Evolutionary conservation across 176 grass and related monocot genomes (phyloP).

Genomic region (Rhynchospora pubera): DNA sequence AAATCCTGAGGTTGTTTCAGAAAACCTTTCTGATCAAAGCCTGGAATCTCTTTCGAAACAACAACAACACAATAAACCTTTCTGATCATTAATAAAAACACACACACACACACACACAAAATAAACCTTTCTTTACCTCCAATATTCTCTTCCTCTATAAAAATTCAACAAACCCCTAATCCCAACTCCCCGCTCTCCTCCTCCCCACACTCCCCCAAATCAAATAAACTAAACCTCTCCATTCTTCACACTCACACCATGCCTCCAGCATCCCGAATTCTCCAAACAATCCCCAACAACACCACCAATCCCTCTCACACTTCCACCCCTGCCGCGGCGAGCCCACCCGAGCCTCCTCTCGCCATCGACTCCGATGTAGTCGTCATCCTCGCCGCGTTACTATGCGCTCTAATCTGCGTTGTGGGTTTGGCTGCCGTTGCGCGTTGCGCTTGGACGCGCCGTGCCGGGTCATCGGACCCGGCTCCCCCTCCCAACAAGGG

Average conservation of each 20-base stretch:
- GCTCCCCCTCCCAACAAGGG: slow-evolving; percentile 33
- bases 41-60: background rate
- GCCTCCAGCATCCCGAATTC: slow-evolving; percentile 33
- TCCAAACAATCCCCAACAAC: slow-evolving; percentile 31
- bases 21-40: background rate
- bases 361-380: slow-evolving; percentile 51
- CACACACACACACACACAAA: no score
- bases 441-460: slow-evolving; percentile 49
- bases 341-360: slow-evolving; percentile 20
- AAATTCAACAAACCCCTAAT: background rate
- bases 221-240: background rate
- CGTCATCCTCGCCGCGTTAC: slow-evolving; percentile 58
- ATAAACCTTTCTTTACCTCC: background rate
- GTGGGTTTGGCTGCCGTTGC: slow-evolving; percentile 47
- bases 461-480: background rate
- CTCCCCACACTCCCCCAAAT: background rate
- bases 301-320: slow-evolving; percentile 13
- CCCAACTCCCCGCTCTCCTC: background rate
- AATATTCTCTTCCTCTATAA: background rate
- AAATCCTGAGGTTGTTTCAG: no score
- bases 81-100: no score
- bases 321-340: slow-evolving; percentile 9
- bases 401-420: slow-evolving; percentile 71
- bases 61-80: no score
- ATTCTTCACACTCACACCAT: background rate